A percentile compares a stretch with the other conserved stretches of the same genome.
Evolutionary conservation across 257 asterid genomes (phyloP).

Genomic region (Coffea canephora): DNA sequence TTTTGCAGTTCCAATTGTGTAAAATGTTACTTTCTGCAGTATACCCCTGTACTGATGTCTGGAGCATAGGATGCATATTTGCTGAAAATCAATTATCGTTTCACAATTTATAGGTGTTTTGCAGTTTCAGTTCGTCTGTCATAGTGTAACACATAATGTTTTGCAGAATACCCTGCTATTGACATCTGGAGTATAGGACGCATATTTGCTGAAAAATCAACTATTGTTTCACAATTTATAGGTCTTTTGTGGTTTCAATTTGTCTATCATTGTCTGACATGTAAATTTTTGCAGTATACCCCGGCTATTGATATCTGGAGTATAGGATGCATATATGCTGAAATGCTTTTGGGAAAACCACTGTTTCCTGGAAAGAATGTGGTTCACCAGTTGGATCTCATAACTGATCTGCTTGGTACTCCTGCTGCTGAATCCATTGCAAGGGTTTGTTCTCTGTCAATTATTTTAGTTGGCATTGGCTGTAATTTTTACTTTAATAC

Average conservation of each 20-base stretch:
- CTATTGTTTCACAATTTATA: background rate
- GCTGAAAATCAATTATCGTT: no score
- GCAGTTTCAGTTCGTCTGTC: no score
- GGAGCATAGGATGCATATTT: no score
- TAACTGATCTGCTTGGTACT: slow-evolving; percentile 89
- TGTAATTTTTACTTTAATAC: background rate
- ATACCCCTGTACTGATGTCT: no score
- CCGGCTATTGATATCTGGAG: slow-evolving; percentile 98
- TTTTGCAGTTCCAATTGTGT: background rate
- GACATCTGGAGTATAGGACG: no score
- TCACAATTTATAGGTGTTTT: no score
- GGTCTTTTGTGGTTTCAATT: background rate
- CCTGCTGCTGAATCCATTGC: slow-evolving; percentile 81
- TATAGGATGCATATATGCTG: slow-evolving; percentile 94
- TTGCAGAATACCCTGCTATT: no score
- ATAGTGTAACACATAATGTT: no score
- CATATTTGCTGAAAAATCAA: background rate
- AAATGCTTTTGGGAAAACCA: slow-evolving; percentile 80
- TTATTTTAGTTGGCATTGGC: slow-evolving; percentile 3
- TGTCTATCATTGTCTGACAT: slow-evolving; percentile 2
- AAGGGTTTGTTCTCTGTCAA: slow-evolving; percentile 55
- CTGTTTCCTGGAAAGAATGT: slow-evolving; percentile 88
- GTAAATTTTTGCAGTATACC: slow-evolving; percentile 62
- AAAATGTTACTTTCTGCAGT: no score
- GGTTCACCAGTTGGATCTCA: slow-evolving; percentile 85